These are phyloP conservation scores for Saturnispora mendoncae DNA, from an alignment of 805 yeast species.

Conservation along the genomic window DNA sequence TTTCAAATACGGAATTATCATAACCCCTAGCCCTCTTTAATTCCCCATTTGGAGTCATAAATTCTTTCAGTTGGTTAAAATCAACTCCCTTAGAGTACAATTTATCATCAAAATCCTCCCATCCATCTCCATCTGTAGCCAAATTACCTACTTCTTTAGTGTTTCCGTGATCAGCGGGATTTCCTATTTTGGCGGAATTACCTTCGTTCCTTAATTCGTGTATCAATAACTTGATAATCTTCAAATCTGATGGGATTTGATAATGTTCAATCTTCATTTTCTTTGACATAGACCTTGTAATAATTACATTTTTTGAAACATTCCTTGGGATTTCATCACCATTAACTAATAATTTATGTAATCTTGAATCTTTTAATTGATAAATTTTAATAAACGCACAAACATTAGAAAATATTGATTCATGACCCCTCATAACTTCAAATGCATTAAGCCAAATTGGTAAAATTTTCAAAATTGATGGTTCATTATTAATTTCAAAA, in stretches of 20 bases:
- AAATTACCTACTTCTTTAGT: background rate
- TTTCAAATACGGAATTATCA: slow-evolving; percentile 27
- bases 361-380: slow-evolving; percentile 44
- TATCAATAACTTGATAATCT: slow-evolving; percentile 62
- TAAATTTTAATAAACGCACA: slow-evolving; percentile 63
- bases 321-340: slow-evolving; percentile 66
- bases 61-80: slow-evolving; percentile 53
- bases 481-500: slow-evolving; percentile 24
- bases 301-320: slow-evolving; percentile 46
- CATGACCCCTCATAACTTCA: slow-evolving; percentile 72
- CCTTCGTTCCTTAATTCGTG: slow-evolving; percentile 62
- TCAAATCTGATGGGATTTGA: slow-evolving; percentile 57
- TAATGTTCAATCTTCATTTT: slow-evolving; percentile 53
- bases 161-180: slow-evolving; percentile 27
- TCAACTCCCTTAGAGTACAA: slow-evolving; percentile 39
- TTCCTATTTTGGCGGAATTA: slow-evolving; percentile 33
- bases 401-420: slow-evolving; percentile 57
- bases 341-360: slow-evolving; percentile 49
- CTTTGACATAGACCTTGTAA: slow-evolving; percentile 80
- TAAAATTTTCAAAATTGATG: slow-evolving; percentile 49
- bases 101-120: slow-evolving; percentile 71
- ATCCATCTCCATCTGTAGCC: slow-evolving; percentile 51
- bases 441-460: slow-evolving; percentile 80
- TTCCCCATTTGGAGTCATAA: slow-evolving; percentile 38
- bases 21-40: slow-evolving; percentile 14